Base-by-base conservation (phyloP, 2,329 filamentous ascomycete genomes). In the Fusarium poae region DNA sequence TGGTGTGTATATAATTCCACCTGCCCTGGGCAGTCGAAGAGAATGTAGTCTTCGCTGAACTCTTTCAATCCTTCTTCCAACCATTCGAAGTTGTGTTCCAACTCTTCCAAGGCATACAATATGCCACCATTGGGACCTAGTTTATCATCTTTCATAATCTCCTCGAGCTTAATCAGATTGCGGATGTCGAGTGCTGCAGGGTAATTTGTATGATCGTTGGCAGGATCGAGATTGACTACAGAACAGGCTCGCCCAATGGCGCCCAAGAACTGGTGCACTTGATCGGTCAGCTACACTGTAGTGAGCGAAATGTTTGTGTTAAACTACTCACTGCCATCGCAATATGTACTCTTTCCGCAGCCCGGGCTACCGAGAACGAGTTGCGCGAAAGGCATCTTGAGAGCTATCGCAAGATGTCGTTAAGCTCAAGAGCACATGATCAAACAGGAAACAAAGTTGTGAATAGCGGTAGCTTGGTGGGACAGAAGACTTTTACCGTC, bases 1-100 rank as follows among this genome's bases (percentile, higher is more conserved):
- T 99, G 96, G 77, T 98, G 96, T 45, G 95, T 98, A 76, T 97
- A 98, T 8, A 99, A 86, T 81, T 99, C 96, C 49, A 98, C 95
- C 79, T 99, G 96, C 1, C 96, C 96, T 0, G 96, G 96, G 71
- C 96, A 98, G 81, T 99, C 96, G 69, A 99, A 97, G 13, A 99
- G 81, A 58, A 99, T 82, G 76, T 98, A 99, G 73, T 98, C 94
- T 69, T 97, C 93, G 81, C 87, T 91, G 40, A 97, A 84, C 75
- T 91, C 87, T 72, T 91, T 92, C 71, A 99, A 78, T 4, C 92
- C 91, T 52, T 92, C 86, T 75, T 94, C 92, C 16, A 99, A 81
- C 94, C 94, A 99, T 70, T 97, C 94, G 68, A 95, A 89, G 77
- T 98, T 98, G 74, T 95, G 86, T 77, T 99, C 96, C 42, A 99